phyloP scores from a whole-genome alignment of 345 rosid species.

The Camelina neglecta region DNA sequence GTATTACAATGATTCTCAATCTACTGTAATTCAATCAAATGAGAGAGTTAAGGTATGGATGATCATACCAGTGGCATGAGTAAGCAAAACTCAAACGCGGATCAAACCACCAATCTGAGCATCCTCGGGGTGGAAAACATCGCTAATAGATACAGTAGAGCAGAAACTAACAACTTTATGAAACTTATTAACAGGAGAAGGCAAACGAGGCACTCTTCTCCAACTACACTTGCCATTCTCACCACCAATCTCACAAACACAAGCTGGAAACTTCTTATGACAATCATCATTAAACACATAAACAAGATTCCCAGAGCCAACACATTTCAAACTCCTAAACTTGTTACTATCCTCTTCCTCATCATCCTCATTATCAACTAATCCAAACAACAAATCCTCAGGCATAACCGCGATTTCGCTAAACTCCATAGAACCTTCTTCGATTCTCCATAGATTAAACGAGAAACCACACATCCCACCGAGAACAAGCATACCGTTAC shows the following conservation, averaged over 20 bases:
- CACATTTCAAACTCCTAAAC: conserved; percentile 81
- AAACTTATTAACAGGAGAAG: conserved; percentile 80
- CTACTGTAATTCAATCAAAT: background rate
- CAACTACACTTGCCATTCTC: conserved; percentile 55
- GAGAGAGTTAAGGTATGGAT: background rate
- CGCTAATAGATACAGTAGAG: conserved; percentile 58
- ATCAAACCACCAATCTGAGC: conserved; percentile 40
- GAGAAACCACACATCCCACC: conserved; percentile 79
- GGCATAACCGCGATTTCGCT: conserved; percentile 82
- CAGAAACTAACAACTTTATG: conserved; percentile 84
- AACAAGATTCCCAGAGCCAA: conserved; percentile 71
- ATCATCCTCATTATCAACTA: conserved; percentile 63
- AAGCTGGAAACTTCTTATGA: conserved; percentile 87
- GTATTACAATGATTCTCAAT: background rate
- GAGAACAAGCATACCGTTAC: conserved; percentile 62
- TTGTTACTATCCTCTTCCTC: conserved; percentile 57
- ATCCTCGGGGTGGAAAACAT: conserved; percentile 47
- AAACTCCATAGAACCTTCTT: conserved; percentile 63
- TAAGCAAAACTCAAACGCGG: conserved; percentile 26
- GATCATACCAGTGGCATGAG: conserved; percentile 32
- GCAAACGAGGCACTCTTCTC: conserved; percentile 77
- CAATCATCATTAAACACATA: conserved; percentile 83
- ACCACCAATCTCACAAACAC: conserved; percentile 63
- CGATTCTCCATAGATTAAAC: conserved; percentile 71
- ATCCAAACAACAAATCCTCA: conserved; percentile 53